Evolutionary conservation across 495 filamentous ascomycete species (phyloP), one percentile per base, ranked within the genome.

Genomic region (Penicillium cinerascens): DNA sequence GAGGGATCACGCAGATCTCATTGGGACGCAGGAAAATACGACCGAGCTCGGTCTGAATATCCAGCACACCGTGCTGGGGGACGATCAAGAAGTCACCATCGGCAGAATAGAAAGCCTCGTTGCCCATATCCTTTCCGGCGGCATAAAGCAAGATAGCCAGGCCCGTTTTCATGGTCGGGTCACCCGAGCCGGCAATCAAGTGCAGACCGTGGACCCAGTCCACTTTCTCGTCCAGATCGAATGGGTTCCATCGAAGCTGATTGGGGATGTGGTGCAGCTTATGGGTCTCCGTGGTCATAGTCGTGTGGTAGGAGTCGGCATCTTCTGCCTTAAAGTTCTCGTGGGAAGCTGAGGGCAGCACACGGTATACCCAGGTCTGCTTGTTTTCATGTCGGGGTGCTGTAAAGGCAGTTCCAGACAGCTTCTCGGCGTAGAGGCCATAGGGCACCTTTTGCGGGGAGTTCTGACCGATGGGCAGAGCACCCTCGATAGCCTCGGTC

Each of bases 311-410:
- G 11, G 77, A 77, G 21, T 69, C 65, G 13, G 70, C 72, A 56
- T 83, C 79, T 36, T 76, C 68, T 0, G 80, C 71, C 21, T 77
- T 61, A 66, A 95, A 96, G 44, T 87, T 81, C 50, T 82, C 80
- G 60, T 97, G 92, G 6, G 90, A 80, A 37, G 89, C 90, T 0
- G 88, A 81, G 33, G 92, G 92, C 23, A 96, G 75, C 53, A 95
- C 89, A 10, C 92, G 82, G 66, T 97, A 96, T n/a, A 96, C 83
- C 92, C 92, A 97, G 35, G 91, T 81, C 62, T 96, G 92, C 65
- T 86, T 83, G 72, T 95, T 97, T 65, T 93, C 88, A 69, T 86
- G 81, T 16, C 92, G 82, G 0, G 92, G 92, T 6, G 91, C 89
- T 22, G 92, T 97, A 66, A 97, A 97, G 35, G 92, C 86, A 6